Conservation (phyloP, 176 grass and related monocot species). For the Alloteropsis semialata region DNA sequence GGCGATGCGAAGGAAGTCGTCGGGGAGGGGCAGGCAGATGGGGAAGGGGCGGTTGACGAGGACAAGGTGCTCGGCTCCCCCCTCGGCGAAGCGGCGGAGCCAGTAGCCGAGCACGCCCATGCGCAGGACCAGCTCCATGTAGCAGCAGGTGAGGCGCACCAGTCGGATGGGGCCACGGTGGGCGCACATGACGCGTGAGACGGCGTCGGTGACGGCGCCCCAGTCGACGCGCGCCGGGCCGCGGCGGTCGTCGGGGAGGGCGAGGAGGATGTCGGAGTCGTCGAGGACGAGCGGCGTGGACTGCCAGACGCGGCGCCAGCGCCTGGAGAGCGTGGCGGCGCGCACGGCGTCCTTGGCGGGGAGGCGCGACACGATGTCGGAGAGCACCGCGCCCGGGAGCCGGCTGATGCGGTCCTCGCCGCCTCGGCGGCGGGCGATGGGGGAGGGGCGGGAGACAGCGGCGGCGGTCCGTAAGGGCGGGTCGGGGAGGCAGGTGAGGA, state of each 20-base stretch:
- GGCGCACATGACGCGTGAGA: neutral
- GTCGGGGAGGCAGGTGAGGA: conserved; percentile 5
- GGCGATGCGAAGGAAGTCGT: conserved; percentile 5
- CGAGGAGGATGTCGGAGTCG: conserved; percentile 27
- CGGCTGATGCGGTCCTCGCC: conserved; percentile 36
- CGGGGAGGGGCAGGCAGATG: neutral
- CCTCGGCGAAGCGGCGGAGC: conserved; percentile 15
- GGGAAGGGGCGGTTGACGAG: conserved; percentile 14
- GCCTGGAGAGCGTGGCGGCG: conserved; percentile 34
- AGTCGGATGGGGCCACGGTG: conserved; percentile 20
- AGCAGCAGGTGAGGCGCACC: conserved; percentile 30
- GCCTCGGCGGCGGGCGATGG: neutral
- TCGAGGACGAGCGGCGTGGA: conserved; percentile 34
- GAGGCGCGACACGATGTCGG: conserved; percentile 30
- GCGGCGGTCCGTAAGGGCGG: neutral
- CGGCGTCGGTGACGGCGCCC: neutral
- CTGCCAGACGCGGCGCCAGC: conserved; percentile 38
- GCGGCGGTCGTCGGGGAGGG: neutral
- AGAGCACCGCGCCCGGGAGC: conserved; percentile 12
- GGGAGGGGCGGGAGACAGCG: neutral
- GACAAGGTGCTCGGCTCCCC: conserved; percentile 14
- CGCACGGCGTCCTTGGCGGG: conserved; percentile 33
- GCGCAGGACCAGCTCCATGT: neutral
- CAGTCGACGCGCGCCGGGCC: neutral
- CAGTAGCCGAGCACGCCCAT: neutral